Percentiles rank a stretch among this genome's conserved stretches.
Evolutionary conservation across 208 protist species (phyloP).

Genomic region (Trypanosoma cruzi): DNA sequence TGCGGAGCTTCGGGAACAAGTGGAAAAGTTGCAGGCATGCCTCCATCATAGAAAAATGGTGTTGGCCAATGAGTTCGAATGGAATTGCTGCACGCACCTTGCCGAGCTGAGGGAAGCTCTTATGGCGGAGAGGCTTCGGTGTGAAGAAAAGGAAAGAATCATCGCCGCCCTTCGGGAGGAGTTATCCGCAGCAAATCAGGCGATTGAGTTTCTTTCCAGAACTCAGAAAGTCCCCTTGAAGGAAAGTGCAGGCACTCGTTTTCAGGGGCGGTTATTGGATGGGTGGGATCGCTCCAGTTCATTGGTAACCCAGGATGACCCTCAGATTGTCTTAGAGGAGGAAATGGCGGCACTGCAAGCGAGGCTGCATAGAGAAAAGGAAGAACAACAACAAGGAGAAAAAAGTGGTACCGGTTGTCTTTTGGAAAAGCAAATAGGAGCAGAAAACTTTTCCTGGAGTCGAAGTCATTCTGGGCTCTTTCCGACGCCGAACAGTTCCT

Average conservation of each 20-base stretch:
- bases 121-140: background rate
- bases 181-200: background rate
- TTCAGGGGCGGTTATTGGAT: background rate
- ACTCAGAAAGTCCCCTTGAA: background rate
- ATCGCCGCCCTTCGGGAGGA: constrained; percentile 7
- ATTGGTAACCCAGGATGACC: background rate
- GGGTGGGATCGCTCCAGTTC: background rate
- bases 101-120: constrained; percentile 5
- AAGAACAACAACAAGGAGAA: background rate
- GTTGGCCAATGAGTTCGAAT: background rate
- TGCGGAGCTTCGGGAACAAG: constrained; percentile 12
- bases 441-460: background rate
- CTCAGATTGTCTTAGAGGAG: background rate
- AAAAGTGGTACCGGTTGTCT: background rate
- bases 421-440: background rate
- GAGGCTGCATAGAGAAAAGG: background rate
- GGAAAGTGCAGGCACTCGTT: background rate
- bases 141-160: constrained; percentile 2
- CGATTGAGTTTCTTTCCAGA: background rate
- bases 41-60: background rate
- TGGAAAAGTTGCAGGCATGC: constrained; percentile 3
- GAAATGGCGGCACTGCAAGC: constrained; percentile 8
- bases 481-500: background rate
- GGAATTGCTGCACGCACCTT: background rate
- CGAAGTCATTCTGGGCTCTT: background rate